Conservation (phyloP, 495 filamentous ascomycete genomes). For the Hypoxylon fuscum region DNA sequence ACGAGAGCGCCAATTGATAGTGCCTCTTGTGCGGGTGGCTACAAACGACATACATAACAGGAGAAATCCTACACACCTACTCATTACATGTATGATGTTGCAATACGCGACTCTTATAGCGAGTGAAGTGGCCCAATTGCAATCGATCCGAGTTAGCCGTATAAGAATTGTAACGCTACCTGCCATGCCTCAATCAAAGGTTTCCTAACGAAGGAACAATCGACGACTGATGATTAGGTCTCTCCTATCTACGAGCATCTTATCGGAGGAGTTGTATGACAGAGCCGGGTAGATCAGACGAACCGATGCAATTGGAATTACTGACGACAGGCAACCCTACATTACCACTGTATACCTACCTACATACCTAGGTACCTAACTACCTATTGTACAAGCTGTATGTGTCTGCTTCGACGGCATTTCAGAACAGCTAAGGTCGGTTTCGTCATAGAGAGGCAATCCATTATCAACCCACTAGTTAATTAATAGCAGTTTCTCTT, state of each 20-base stretch:
- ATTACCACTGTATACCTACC: too few relatives aligned
- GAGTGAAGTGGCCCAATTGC: conserved; percentile 35
- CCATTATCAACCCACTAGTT: neutral
- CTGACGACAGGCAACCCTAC: too few relatives aligned
- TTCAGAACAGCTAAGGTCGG: neutral
- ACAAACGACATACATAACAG: conserved; percentile 2
- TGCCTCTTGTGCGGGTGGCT: conserved; percentile 1
- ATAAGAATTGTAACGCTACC: conserved; percentile 25
- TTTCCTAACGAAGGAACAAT: conserved; percentile 40
- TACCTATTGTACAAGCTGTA: neutral
- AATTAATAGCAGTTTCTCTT: neutral
- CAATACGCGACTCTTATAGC: conserved; percentile 25
- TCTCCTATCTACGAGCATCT: conserved; percentile 4
- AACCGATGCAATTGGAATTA: conserved; percentile 22
- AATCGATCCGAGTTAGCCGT: conserved; percentile 37
- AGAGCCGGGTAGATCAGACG: conserved; percentile 22
- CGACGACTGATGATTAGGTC: conserved; percentile 9
- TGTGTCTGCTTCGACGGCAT: neutral
- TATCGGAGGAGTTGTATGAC: conserved; percentile 23
- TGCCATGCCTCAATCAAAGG: conserved; percentile 22
- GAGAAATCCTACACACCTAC: conserved; percentile 1
- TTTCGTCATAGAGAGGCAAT: neutral
- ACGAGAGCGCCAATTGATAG: neutral
- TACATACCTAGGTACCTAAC: too few relatives aligned
- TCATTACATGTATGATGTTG: conserved; percentile 12